phyloP scores from a whole-genome alignment of 495 filamentous ascomycete species.

The Astrothelium subdiscretum region DNA sequence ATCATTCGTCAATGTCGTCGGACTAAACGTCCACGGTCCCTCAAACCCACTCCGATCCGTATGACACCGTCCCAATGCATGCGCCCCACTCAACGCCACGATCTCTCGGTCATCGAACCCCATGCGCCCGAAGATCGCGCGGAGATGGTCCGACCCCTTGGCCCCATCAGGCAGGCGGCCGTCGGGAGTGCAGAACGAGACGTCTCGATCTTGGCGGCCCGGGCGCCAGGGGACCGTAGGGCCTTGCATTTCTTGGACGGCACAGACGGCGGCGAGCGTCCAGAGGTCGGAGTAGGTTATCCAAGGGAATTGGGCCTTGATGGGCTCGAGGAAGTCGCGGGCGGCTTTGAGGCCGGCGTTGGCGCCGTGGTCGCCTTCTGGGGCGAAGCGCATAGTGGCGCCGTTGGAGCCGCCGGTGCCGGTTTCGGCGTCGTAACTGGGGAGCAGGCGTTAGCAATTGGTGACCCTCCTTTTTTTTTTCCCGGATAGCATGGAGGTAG shows the following conservation, averaged over 20 bases:
- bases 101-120: slow-evolving; percentile 97
- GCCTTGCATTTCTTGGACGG: slow-evolving; percentile 92
- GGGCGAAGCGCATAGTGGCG: slow-evolving; percentile 93
- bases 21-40: slow-evolving; percentile 94
- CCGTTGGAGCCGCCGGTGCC: slow-evolving; percentile 90
- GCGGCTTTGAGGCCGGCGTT: slow-evolving; percentile 84
- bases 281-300: slow-evolving; percentile 93
- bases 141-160: slow-evolving; percentile 72
- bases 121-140: slow-evolving; percentile 92
- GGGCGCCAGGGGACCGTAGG: slow-evolving; percentile 82
- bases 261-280: slow-evolving; percentile 76
- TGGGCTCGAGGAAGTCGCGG: slow-evolving; percentile 82
- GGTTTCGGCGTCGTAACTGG: slow-evolving; percentile 67
- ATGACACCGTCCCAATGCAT: slow-evolving; percentile 90
- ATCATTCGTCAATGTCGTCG: slow-evolving; percentile 89
- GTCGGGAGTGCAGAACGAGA: slow-evolving; percentile 84
- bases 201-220: slow-evolving; percentile 66
- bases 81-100: slow-evolving; percentile 78
- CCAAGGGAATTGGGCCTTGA: slow-evolving; percentile 89
- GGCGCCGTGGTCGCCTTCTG: slow-evolving; percentile 85
- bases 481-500: too few species aligned
- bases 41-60: slow-evolving; percentile 77
- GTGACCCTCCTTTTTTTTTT: too few species aligned
- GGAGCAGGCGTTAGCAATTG: slow-evolving; percentile 4
- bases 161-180: slow-evolving; percentile 86